Percentiles rank a stretch among this genome's conserved stretches.
Evolutionary conservation across 345 rosid genomes (phyloP).

Genomic region (Citrus cavaleriei): DNA sequence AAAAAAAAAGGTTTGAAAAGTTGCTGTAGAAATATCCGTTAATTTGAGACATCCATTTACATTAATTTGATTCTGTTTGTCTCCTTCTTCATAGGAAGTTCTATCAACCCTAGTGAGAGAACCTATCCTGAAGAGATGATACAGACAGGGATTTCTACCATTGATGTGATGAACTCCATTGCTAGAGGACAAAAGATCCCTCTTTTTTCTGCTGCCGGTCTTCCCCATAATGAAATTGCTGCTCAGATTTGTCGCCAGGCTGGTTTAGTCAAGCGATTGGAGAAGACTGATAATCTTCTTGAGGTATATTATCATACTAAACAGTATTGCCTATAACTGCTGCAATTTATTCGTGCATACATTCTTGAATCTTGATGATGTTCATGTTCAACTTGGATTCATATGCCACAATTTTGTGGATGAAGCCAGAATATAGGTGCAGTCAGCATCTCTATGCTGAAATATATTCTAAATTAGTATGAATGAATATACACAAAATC

Average conservation of each 20-base stretch:
- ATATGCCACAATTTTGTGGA: not conserved
- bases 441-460: too few relatives aligned
- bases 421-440: not conserved
- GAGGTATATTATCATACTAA: conserved; percentile 37
- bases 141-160: conserved; percentile 96
- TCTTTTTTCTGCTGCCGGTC: conserved; percentile 98
- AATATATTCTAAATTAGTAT: not conserved
- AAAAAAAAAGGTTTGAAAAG: not conserved
- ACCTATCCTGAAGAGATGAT: conserved; percentile 99
- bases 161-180: conserved; percentile 96
- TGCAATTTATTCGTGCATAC: not conserved
- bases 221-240: conserved; percentile 97
- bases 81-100: conserved; percentile 54
- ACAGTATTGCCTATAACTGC: not conserved
- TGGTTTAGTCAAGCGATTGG: conserved; percentile 93
- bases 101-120: conserved; percentile 98
- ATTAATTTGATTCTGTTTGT: not conserved
- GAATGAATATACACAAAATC: not conserved
- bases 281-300: conserved; percentile 72
- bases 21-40: not conserved
- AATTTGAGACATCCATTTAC: not conserved
- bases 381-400: not conserved
- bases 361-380: not conserved
- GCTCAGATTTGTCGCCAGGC: conserved; percentile 99
- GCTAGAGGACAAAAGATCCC: conserved; percentile 99